Evolutionary conservation across 305 asterid species (phyloP).

Genomic region (Euphrasia arctica): DNA sequence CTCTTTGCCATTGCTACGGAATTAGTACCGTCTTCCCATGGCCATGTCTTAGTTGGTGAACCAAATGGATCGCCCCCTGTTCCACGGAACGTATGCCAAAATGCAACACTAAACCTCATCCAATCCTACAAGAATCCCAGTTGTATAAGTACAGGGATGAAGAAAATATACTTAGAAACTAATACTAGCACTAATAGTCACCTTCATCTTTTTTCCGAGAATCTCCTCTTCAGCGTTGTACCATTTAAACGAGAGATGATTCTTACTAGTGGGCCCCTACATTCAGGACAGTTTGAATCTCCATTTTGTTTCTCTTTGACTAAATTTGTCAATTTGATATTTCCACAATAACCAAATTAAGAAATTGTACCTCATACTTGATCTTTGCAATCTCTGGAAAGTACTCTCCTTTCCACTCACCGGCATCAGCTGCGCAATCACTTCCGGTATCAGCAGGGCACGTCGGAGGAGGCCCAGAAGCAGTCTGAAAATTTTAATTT

Average conservation of each 20-base stretch:
- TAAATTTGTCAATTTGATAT: background rate
- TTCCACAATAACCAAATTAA: background rate
- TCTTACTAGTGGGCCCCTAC: constrained; percentile 76
- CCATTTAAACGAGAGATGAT: constrained; percentile 74
- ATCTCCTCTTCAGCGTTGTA: constrained; percentile 73
- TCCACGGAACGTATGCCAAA: constrained; percentile 93
- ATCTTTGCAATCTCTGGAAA: constrained; percentile 69
- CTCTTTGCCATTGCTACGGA: constrained; percentile 79
- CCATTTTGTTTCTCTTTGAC: background rate
- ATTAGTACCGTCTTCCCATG: constrained; percentile 92
- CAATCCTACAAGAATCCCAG: constrained; percentile 48
- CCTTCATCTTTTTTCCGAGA: constrained; percentile 88
- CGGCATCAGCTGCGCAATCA: constrained; percentile 39
- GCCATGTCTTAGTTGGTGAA: constrained; percentile 77
- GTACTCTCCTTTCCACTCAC: constrained; percentile 75
- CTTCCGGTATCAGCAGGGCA: constrained; percentile 56
- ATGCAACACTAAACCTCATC: constrained; percentile 83
- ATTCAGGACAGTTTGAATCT: constrained; percentile 1
- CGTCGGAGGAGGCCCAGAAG: constrained; percentile 55
- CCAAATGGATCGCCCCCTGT: constrained; percentile 82
- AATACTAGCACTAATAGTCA: constrained; percentile 21
- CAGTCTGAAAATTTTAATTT: constrained; percentile 34
- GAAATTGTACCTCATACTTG: constrained; percentile 56
- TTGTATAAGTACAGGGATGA: background rate
- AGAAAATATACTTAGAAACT: background rate